A percentile compares a stretch with the other conserved stretches of the same genome.
Evolutionary conservation across 148 eudicot genomes (phyloP).

Genomic region (Simmondsia chinensis): DNA sequence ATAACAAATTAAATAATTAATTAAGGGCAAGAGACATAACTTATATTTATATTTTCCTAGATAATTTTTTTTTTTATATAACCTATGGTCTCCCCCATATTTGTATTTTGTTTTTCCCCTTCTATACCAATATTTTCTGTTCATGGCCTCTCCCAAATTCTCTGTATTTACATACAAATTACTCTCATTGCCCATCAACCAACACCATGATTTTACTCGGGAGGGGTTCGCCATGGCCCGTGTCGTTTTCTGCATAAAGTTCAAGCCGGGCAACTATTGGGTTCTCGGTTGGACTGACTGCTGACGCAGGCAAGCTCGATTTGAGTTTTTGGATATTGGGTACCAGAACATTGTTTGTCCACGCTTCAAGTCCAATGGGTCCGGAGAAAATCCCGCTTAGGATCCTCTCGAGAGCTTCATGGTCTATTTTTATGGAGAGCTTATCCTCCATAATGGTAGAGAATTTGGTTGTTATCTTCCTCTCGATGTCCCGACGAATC

Average conservation of each 20-base stretch:
- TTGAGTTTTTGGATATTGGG: slow-evolving; percentile 52
- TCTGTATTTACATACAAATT: background rate
- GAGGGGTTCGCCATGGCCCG: slow-evolving; percentile 46
- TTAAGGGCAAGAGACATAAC: too few relatives aligned
- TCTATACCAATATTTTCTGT: slow-evolving; percentile 17
- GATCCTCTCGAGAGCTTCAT: slow-evolving; percentile 64
- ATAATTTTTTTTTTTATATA: slow-evolving; percentile 1
- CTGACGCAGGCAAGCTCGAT: slow-evolving; percentile 15
- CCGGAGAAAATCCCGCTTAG: slow-evolving; percentile 75
- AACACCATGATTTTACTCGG: slow-evolving; percentile 40
- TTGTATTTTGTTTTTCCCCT: slow-evolving; percentile 13
- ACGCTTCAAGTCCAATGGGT: slow-evolving; percentile 42
- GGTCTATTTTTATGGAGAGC: slow-evolving; percentile 36
- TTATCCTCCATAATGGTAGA: slow-evolving; percentile 32
- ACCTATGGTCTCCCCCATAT: slow-evolving; percentile 19
- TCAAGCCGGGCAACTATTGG: slow-evolving; percentile 34
- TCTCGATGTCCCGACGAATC: slow-evolving; percentile 40
- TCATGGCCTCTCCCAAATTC: slow-evolving; percentile 21
- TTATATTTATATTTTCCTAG: too few relatives aligned
- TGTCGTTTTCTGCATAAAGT: slow-evolving; percentile 27
- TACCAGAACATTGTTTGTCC: slow-evolving; percentile 44
- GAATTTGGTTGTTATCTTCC: slow-evolving; percentile 33
- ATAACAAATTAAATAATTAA: too few relatives aligned
- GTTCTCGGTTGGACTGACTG: slow-evolving; percentile 3
- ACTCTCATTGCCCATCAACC: slow-evolving; percentile 13